Evolutionary conservation across 2,329 filamentous ascomycete species (phyloP).

Genomic region (Paraphoma chrysanthemicola): DNA sequence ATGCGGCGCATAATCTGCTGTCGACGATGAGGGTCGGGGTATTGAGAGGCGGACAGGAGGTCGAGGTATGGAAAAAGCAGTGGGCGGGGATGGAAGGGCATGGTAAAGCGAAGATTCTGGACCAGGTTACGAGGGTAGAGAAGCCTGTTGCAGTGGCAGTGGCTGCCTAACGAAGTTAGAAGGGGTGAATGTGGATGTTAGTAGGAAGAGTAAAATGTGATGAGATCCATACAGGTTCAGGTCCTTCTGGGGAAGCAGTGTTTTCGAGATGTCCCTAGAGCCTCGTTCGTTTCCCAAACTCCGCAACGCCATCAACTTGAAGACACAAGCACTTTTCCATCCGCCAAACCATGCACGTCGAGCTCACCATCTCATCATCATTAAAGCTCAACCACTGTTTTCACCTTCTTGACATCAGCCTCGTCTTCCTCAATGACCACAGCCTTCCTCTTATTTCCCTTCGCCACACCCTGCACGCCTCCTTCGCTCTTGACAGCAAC

Average conservation of each 20-base stretch:
- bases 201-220: background rate
- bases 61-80: constrained; percentile 48
- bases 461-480: background rate
- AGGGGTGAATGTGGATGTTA: background rate
- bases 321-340: background rate
- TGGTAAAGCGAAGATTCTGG: constrained; percentile 61
- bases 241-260: no score
- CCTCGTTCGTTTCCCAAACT: background rate
- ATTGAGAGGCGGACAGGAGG: constrained; percentile 47
- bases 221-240: background rate
- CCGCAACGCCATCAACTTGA: background rate
- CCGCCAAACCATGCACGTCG: background rate
- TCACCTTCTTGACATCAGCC: background rate
- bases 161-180: constrained; percentile 66
- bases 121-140: constrained; percentile 79
- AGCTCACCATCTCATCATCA: no score
- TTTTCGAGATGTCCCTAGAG: no score
- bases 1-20: constrained; percentile 50
- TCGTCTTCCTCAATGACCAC: background rate
- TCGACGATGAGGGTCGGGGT: constrained; percentile 49
- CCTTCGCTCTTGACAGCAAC: background rate
- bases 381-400: no score
- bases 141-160: constrained; percentile 79
- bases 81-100: constrained; percentile 10
- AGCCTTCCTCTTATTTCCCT: background rate